phyloP scores from a whole-genome alignment of 345 rosid species.

The Acer yangbiense region DNA sequence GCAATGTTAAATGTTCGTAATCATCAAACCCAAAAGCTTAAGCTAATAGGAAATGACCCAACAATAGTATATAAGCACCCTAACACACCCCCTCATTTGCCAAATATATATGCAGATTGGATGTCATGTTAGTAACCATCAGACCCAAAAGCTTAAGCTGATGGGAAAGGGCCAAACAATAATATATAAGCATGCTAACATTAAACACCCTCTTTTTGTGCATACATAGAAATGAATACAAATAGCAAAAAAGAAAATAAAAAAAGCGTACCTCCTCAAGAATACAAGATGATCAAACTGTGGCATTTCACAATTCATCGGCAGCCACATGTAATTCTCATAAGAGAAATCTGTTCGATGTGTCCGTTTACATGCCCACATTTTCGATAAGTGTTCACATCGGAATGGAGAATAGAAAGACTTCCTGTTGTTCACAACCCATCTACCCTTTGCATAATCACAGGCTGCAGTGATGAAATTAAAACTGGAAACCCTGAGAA shows the following conservation, averaged over 20 bases:
- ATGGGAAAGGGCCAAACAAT: too few species aligned
- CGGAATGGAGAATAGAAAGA: slow-evolving; percentile 62
- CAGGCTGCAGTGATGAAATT: slow-evolving; percentile 41
- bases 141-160: too few species aligned
- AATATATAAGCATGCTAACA: too few species aligned
- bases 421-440: slow-evolving; percentile 47
- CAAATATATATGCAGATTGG: too few species aligned
- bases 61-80: too few species aligned
- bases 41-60: too few species aligned
- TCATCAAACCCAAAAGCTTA: too few species aligned
- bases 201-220: background rate
- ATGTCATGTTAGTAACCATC: too few species aligned
- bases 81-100: too few species aligned
- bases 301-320: slow-evolving; percentile 58
- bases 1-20: too few species aligned
- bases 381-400: slow-evolving; percentile 58
- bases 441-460: slow-evolving; percentile 64
- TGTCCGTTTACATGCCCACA: slow-evolving; percentile 69
- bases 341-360: slow-evolving; percentile 70
- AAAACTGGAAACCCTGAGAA: slow-evolving; percentile 10
- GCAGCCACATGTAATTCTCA: slow-evolving; percentile 75
- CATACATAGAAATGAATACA: background rate
- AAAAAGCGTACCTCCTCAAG: slow-evolving; percentile 51
- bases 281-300: slow-evolving; percentile 57
- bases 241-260: background rate